phyloP scores from a whole-genome alignment of 1,284 basidiomycete species.

The Trametes hirsuta region DNA sequence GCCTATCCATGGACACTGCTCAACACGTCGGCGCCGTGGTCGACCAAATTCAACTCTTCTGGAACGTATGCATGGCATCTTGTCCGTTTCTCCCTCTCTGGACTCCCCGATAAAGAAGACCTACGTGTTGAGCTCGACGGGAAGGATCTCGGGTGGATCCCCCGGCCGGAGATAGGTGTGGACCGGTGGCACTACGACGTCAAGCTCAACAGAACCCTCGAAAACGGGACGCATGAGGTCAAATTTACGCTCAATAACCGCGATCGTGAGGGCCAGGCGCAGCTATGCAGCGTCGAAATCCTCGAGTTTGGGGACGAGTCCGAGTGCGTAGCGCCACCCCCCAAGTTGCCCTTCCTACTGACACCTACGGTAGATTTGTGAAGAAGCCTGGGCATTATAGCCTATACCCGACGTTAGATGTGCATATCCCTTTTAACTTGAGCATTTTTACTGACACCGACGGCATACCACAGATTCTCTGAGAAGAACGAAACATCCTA shows the following conservation, averaged over 20 bases:
- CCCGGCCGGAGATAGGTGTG: conserved; percentile 56
- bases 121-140: conserved; percentile 67
- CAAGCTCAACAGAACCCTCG: conserved; percentile 42
- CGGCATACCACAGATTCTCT: conserved; percentile 50
- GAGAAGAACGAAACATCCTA: conserved; percentile 64
- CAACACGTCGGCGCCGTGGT: conserved; percentile 62
- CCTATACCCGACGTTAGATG: conserved; percentile 71
- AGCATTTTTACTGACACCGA: neutral
- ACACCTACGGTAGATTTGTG: conserved; percentile 56
- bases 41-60: conserved; percentile 63
- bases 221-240: conserved; percentile 56
- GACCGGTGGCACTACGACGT: conserved; percentile 80
- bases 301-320: conserved; percentile 72
- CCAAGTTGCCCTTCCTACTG: neutral
- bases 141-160: conserved; percentile 58
- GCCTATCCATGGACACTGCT: conserved; percentile 76
- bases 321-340: conserved; percentile 49
- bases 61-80: conserved; percentile 67
- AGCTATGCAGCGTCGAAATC: conserved; percentile 77
- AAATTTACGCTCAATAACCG: conserved; percentile 58
- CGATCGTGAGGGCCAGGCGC: conserved; percentile 59
- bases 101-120: conserved; percentile 61
- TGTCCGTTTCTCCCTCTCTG: conserved; percentile 77
- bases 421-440: neutral
- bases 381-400: conserved; percentile 62